phyloP scores from a whole-genome alignment of 1,284 basidiomycete genomes.

The Sporisorium graminicola region DNA sequence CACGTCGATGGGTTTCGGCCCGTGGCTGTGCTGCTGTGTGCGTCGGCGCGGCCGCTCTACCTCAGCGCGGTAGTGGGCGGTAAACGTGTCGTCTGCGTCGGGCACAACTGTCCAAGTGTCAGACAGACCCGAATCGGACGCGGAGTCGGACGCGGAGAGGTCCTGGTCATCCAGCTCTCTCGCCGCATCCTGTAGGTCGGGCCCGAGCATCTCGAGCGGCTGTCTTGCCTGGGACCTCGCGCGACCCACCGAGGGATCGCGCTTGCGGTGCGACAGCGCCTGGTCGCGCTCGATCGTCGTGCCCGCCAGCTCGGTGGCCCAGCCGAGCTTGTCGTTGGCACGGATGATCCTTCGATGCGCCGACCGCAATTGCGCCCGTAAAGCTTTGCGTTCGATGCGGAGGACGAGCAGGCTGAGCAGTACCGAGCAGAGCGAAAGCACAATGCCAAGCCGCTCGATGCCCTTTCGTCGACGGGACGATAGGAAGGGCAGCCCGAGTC shows the following conservation, averaged over 20 bases:
- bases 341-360: constrained; percentile 45
- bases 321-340: constrained; percentile 47
- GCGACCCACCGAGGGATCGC: constrained; percentile 13
- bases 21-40: not conserved
- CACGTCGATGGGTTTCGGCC: constrained; percentile 7
- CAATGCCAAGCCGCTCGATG: constrained; percentile 55
- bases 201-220: constrained; percentile 17
- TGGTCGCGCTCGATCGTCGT: constrained; percentile 22
- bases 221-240: not conserved
- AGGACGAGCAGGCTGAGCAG: constrained; percentile 31
- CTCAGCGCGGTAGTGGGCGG: no score
- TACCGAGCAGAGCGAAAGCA: constrained; percentile 49
- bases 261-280: constrained; percentile 30
- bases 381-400: constrained; percentile 17
- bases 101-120: constrained; percentile 33
- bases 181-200: constrained; percentile 26
- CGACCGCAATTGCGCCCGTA: constrained; percentile 26
- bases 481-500: constrained; percentile 30
- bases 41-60: constrained; percentile 3
- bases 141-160: not conserved
- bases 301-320: constrained; percentile 33
- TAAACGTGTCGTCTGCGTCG: constrained; percentile 13
- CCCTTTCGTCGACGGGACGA: constrained; percentile 49
- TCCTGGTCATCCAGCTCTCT: constrained; percentile 29
- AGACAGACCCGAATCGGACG: constrained; percentile 14